phyloP scores from a whole-genome alignment of 768 basidiomycete species.

The Lyophyllum semitale region DNA sequence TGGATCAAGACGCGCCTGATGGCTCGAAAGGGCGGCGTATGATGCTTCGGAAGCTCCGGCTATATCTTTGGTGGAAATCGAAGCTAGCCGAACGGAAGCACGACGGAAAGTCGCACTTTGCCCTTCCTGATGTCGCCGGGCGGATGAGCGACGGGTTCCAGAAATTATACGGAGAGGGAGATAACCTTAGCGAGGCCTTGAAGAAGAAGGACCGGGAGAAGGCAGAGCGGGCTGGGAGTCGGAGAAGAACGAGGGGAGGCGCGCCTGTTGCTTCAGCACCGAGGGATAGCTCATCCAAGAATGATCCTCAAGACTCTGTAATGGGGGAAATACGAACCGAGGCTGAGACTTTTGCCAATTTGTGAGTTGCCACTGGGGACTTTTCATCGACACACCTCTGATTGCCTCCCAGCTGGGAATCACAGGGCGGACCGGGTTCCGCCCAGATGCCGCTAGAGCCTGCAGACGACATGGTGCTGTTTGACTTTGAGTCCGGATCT shows the following conservation, averaged over 20 bases:
- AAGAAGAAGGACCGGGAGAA: constrained; percentile 73
- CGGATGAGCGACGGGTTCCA: constrained; percentile 24
- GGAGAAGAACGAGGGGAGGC: constrained; percentile 80
- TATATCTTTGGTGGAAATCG: constrained; percentile 84
- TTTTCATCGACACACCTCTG: background rate
- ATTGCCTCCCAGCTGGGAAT: constrained; percentile 31
- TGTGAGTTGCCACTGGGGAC: constrained; percentile 43
- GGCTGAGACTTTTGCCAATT: constrained; percentile 54
- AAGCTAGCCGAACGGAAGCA: constrained; percentile 41
- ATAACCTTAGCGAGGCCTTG: constrained; percentile 68
- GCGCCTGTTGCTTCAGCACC: constrained; percentile 37
- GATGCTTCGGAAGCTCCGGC: constrained; percentile 75
- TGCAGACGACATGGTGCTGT: constrained; percentile 26
- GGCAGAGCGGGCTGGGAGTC: constrained; percentile 57
- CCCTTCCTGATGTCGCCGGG: constrained; percentile 21
- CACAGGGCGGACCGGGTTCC: constrained; percentile 26
- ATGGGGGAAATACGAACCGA: constrained; percentile 43
- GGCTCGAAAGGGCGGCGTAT: constrained; percentile 70
- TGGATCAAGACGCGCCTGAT: constrained; percentile 56
- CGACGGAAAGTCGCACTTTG: constrained; percentile 30
- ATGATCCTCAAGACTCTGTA: constrained; percentile 22
- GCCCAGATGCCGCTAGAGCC: constrained; percentile 19
- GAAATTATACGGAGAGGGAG: constrained; percentile 28
- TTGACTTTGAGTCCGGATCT: constrained; percentile 39
- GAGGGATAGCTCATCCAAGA: constrained; percentile 6